These are phyloP conservation scores for Heliamphora exappendiculata DNA, from an alignment of 148 eudicot genomes.

Conservation along the genomic window DNA sequence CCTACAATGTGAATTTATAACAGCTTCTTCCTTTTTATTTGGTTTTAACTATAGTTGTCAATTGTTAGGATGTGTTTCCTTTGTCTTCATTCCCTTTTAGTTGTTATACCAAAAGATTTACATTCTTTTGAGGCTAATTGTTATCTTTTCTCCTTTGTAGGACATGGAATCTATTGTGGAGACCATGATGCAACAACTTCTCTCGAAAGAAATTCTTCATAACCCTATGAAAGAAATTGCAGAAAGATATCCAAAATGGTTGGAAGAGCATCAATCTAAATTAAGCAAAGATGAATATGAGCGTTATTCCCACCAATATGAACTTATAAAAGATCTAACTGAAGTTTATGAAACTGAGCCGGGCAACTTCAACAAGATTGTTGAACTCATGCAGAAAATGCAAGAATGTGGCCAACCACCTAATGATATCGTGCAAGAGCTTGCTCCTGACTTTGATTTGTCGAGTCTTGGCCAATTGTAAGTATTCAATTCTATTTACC, in stretches of 20 bases:
- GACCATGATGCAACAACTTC: conserved; percentile 95
- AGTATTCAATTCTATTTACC: conserved; percentile 24
- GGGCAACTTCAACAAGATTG: conserved; percentile 79
- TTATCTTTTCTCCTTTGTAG: conserved; percentile 25
- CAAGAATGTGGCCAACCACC: conserved; percentile 99
- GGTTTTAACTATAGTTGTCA: background rate
- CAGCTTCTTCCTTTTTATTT: background rate
- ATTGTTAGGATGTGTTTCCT: background rate
- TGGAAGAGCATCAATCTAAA: conserved; percentile 70
- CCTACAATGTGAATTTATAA: background rate
- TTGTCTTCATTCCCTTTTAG: background rate
- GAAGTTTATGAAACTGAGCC: conserved; percentile 81
- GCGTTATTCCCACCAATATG: conserved; percentile 66
- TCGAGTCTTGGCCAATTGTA: conserved; percentile 84
- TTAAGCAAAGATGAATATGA: conserved; percentile 63
- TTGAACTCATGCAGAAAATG: conserved; percentile 98
- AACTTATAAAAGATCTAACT: conserved; percentile 72
- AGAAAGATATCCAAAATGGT: conserved; percentile 87
- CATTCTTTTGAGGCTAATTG: background rate
- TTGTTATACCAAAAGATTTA: background rate
- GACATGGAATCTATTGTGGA: conserved; percentile 94
- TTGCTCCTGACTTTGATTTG: conserved; percentile 86
- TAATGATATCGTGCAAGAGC: conserved; percentile 83
- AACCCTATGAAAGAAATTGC: conserved; percentile 98
- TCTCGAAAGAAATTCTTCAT: conserved; percentile 87